A percentile compares a stretch with the other conserved stretches of the same genome.
These are phyloP conservation scores for Scutellospora calospora DNA, from an alignment of 371 early-diverging fungal genomes.

Conservation along the genomic window DNA sequence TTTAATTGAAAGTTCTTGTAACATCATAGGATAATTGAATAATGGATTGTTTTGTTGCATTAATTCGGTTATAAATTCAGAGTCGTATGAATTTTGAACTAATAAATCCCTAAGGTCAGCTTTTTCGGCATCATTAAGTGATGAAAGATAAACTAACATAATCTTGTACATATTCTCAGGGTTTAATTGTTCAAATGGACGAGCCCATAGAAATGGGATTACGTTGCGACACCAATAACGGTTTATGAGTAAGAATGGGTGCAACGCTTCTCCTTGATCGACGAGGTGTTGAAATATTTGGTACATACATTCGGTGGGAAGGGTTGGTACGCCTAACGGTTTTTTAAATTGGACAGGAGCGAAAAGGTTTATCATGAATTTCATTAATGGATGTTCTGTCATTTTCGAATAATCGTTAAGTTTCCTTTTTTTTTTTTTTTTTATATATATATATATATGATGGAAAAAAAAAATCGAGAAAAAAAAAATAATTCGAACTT, in stretches of 20 bases:
- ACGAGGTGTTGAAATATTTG: not conserved
- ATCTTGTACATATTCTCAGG: not conserved
- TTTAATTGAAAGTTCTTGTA: not conserved
- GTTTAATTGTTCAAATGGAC: slow-evolving; percentile 14
- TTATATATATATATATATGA: too few relatives aligned
- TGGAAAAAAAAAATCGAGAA: too few relatives aligned
- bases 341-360: not conserved
- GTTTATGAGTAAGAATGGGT: slow-evolving; percentile 29
- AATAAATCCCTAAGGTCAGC: not conserved
- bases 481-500: too few relatives aligned
- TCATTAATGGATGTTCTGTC: not conserved
- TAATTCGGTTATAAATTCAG: not conserved
- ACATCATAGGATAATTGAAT: slow-evolving; percentile 9
- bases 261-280: not conserved
- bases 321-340: not conserved
- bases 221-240: slow-evolving; percentile 32
- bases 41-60: not conserved
- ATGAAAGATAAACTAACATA: not conserved
- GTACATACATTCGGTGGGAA: slow-evolving; percentile 24
- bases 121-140: not conserved
- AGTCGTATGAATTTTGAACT: not conserved
- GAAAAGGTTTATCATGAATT: not conserved
- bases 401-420: too few relatives aligned
- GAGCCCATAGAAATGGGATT: slow-evolving; percentile 25
- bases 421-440: too few relatives aligned